A percentile compares a stretch with the other conserved stretches of the same genome.
Evolutionary conservation across 371 early-diverging fungal genomes (phyloP).

Genomic region (Mortierella sp.): DNA sequence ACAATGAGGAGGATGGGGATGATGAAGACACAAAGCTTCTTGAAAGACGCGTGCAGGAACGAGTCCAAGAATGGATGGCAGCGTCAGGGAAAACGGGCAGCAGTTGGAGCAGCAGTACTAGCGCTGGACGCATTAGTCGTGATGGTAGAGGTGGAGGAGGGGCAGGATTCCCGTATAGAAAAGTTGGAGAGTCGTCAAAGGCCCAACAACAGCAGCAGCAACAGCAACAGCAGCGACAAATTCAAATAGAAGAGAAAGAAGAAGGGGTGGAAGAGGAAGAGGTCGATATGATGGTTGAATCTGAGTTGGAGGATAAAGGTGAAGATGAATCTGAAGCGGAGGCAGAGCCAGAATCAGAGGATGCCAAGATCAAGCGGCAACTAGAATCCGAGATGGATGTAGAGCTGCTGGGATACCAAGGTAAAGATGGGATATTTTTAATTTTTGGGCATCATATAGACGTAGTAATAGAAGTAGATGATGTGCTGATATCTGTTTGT

Average conservation of each 20-base stretch:
- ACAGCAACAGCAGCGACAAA: not conserved
- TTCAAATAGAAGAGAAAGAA: not conserved
- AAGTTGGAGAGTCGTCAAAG: conserved; percentile 8
- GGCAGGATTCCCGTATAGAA: not conserved
- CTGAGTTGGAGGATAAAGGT: not conserved
- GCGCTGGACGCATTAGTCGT: conserved; percentile 6
- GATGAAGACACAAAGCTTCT: not conserved
- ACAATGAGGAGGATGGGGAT: not conserved
- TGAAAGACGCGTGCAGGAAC: conserved; percentile 4
- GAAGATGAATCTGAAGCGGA: not conserved
- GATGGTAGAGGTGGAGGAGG: conserved; percentile 1
- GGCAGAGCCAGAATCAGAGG: not conserved
- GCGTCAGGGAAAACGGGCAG: not conserved
- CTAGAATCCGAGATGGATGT: conserved; percentile 15
- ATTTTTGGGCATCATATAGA: not conserved
- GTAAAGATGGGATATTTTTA: conserved; percentile 4
- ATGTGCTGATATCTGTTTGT: not conserved
- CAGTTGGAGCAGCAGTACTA: conserved; percentile 12
- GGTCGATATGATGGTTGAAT: not conserved
- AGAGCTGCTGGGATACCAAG: conserved; percentile 8
- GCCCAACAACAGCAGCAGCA: not conserved
- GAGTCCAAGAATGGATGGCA: conserved; percentile 1
- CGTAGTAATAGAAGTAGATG: not conserved
- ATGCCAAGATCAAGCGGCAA: conserved; percentile 7
- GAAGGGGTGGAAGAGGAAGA: not conserved